These are phyloP conservation scores for Mycena rosella DNA, from an alignment of 768 basidiomycete genomes.

Conservation along the genomic window DNA sequence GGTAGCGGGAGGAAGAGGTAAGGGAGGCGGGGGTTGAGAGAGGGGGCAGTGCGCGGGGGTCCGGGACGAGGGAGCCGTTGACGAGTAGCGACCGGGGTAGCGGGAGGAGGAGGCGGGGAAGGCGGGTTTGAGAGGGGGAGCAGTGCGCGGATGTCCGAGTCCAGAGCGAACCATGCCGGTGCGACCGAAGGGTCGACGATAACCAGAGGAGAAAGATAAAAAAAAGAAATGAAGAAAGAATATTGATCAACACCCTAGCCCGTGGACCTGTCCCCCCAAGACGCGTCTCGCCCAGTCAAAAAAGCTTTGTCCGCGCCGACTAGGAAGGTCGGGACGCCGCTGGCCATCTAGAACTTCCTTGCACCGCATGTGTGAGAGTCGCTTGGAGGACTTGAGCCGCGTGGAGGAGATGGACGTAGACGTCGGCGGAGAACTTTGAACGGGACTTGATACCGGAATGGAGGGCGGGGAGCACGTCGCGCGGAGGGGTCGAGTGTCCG, in stretches of 20 bases:
- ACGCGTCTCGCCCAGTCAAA: not conserved
- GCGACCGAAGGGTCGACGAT: too few relatives aligned
- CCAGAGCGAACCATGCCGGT: too few relatives aligned
- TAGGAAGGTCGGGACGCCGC: not conserved
- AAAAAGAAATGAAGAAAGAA: too few relatives aligned
- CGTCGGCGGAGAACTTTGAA: too few relatives aligned
- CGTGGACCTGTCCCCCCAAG: not conserved
- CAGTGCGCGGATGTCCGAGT: not conserved
- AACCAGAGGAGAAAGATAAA: too few relatives aligned
- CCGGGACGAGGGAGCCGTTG: too few relatives aligned
- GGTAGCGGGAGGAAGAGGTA: not conserved
- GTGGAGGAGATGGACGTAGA: too few relatives aligned
- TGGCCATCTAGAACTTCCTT: not conserved
- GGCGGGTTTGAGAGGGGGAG: not conserved
- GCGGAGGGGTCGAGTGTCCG: not conserved
- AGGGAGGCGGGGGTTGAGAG: not conserved
- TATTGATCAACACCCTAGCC: too few relatives aligned
- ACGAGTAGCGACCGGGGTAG: too few relatives aligned
- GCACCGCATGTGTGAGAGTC: not conserved
- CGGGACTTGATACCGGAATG: too few relatives aligned
- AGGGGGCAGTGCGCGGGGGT: too few relatives aligned
- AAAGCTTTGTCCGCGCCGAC: not conserved
- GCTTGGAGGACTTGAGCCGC: not conserved
- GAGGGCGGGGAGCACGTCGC: not conserved
- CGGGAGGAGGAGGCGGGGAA: too few relatives aligned